Evolutionary conservation across 2,329 filamentous ascomycete genomes (phyloP), one percentile per base, ranked within the genome.

Genomic region (Aspergillus ochraceus): DNA sequence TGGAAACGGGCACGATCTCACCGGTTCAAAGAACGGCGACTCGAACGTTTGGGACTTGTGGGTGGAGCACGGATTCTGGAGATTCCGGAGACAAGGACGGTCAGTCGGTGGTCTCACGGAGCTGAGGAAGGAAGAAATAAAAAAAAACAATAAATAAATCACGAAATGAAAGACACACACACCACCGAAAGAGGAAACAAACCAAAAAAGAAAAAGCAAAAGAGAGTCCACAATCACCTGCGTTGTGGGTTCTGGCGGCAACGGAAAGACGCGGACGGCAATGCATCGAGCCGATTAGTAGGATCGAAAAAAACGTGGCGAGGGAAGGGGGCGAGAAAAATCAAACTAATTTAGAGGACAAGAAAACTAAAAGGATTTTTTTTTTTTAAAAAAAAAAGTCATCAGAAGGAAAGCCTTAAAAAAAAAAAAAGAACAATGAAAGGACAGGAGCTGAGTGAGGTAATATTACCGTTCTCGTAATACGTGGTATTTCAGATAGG

Each of bases 191-290:
- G 17, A 42, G 14, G 14, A n/a, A 14, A 42, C 4, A n/a, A 5
- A 42, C 14, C 12, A n/a, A 42, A 42, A 42, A 6, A 8, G 36
- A 42, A 42, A 17, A n/a, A 42, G 14, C 8, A 10, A 17, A 14
- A 42, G 14, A 42, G 14, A 65, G 60, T 61, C 64, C 61, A 64
- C 60, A 58, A 59, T 58, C 61, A 59, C 63, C 61, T 60, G 62
- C 60, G 61, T 53, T 62, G 68, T 70, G 69, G 68, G 63, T 69
- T 66, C 59, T 66, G 66, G 69, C 59, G 62, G 65, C 65, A 69
- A 66, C 70, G 70, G 70, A 72, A 71, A 70, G 68, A 70, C 62
- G 68, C 70, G 70, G 70, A 71, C 70, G 69, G 69, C 65, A 72
- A 70, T 70, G 70, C 70, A 71, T 59, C 63, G 61, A 58, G 64